Evolutionary conservation across 2,329 filamentous ascomycete genomes (phyloP).

Genomic region (Aphanocladium album): DNA sequence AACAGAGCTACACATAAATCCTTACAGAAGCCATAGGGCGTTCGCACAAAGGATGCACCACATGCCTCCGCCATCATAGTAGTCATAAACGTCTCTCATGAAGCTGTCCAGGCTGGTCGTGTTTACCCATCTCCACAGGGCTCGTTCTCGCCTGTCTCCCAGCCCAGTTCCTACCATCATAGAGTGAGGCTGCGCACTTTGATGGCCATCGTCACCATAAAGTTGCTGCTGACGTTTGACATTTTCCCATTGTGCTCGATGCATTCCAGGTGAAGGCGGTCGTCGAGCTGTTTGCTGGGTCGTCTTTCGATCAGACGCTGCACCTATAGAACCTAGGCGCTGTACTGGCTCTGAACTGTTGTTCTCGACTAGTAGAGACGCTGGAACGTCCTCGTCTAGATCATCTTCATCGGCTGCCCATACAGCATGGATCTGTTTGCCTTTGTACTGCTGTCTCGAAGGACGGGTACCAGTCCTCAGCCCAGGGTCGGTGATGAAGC

Average conservation of each 20-base stretch:
- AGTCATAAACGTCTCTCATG: slow-evolving; percentile 77
- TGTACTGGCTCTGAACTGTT: slow-evolving; percentile 26
- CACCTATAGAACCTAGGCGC: background rate
- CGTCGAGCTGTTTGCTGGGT: background rate
- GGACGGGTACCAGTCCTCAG: background rate
- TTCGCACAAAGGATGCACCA: slow-evolving; percentile 77
- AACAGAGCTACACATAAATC: background rate
- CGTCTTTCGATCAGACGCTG: background rate
- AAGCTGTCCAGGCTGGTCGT: slow-evolving; percentile 86
- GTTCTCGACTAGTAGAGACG: slow-evolving; percentile 56
- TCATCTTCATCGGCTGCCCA: slow-evolving; percentile 42
- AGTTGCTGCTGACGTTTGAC: slow-evolving; percentile 47
- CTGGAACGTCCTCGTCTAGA: slow-evolving; percentile 57
- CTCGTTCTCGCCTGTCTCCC: slow-evolving; percentile 50
- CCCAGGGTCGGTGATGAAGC: slow-evolving; percentile 18
- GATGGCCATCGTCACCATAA: slow-evolving; percentile 33
- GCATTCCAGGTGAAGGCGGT: slow-evolving; percentile 9
- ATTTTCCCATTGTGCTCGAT: slow-evolving; percentile 48
- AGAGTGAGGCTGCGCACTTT: background rate
- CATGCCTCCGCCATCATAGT: slow-evolving; percentile 77
- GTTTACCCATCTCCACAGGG: slow-evolving; percentile 91
- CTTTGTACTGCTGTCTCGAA: background rate
- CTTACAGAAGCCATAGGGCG: slow-evolving; percentile 66
- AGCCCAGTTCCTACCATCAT: slow-evolving; percentile 1
- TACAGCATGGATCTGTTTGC: background rate